Percentiles rank a stretch among this genome's conserved stretches.
phyloP scores from a whole-genome alignment of 176 grass and related monocot genomes.

The Musa beccarii region DNA sequence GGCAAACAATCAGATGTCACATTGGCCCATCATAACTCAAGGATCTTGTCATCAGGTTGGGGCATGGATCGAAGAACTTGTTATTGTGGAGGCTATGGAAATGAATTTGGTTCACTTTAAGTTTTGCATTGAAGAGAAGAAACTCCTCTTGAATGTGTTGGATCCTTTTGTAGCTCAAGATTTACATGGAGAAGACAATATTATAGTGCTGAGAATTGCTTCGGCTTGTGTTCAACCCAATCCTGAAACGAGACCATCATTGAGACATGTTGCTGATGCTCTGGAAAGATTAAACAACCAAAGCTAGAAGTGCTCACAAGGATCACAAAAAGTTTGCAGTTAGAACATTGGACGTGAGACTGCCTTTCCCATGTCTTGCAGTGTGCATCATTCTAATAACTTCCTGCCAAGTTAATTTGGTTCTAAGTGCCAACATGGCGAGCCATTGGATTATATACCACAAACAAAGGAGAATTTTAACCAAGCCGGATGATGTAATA shows the following conservation, averaged over 20 bases:
- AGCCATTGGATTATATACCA: too few species aligned
- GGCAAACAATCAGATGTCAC: constrained; percentile 48
- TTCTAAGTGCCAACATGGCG: too few species aligned
- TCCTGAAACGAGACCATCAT: constrained; percentile 49
- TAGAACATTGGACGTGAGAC: not conserved
- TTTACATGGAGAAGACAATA: constrained; percentile 51
- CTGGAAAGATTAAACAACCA: constrained; percentile 30
- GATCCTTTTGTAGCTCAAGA: constrained; percentile 53
- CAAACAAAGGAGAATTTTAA: too few species aligned
- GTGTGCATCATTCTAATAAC: not conserved
- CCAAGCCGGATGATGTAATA: too few species aligned
- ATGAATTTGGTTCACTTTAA: constrained; percentile 81
- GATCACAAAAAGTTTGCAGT: not conserved
- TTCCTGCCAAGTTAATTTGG: too few species aligned
- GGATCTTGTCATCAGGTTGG: constrained; percentile 58
- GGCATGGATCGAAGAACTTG: not conserved
- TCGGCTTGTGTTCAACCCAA: constrained; percentile 60
- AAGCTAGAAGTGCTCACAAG: too few species aligned
- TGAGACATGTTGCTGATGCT: constrained; percentile 52
- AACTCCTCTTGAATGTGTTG: constrained; percentile 53
- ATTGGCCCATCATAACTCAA: constrained; percentile 47
- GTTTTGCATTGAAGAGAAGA: constrained; percentile 81
- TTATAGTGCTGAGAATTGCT: constrained; percentile 60
- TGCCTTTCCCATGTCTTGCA: not conserved
- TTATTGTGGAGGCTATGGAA: constrained; percentile 64